Evolutionary conservation across 179 eudicot genomes (phyloP).

Genomic region (Silene vulgaris): DNA sequence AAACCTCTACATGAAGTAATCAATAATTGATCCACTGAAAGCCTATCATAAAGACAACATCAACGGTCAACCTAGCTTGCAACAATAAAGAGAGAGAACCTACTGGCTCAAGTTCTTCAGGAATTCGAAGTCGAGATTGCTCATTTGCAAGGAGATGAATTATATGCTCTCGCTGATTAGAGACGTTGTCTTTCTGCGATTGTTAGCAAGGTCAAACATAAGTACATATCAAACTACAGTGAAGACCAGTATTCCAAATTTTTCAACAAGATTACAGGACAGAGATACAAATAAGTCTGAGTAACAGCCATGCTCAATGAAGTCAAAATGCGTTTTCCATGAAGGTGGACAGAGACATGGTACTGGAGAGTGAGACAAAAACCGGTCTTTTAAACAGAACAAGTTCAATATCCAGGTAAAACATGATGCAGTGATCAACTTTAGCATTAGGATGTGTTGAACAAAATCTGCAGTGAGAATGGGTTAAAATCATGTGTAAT

Average conservation of each 20-base stretch:
- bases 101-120: conserved; percentile 80
- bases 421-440: not conserved
- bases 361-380: not conserved
- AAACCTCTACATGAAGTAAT: not conserved
- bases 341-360: not conserved
- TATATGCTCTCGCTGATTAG: conserved; percentile 94
- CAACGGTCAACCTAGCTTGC: not conserved
- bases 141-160: conserved; percentile 93
- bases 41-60: not conserved
- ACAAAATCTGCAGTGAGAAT: not conserved
- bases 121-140: conserved; percentile 79
- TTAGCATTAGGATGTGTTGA: not conserved
- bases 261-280: not conserved
- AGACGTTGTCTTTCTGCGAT: conserved; percentile 79
- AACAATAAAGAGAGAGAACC: conserved; percentile 23
- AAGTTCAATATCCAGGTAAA: not conserved
- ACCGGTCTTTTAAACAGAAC: not conserved
- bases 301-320: not conserved
- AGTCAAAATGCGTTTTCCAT: not conserved
- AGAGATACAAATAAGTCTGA: not conserved
- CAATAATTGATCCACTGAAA: conserved; percentile 12
- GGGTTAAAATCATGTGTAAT: not conserved
- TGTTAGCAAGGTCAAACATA: conserved; percentile 20
- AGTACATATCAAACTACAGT: not conserved
- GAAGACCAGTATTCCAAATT: not conserved